A percentile compares a stretch with the other conserved stretches of the same genome.
These are phyloP conservation scores for Fraxinus pennsylvanica DNA, from an alignment of 257 asterid species.

Conservation along the genomic window DNA sequence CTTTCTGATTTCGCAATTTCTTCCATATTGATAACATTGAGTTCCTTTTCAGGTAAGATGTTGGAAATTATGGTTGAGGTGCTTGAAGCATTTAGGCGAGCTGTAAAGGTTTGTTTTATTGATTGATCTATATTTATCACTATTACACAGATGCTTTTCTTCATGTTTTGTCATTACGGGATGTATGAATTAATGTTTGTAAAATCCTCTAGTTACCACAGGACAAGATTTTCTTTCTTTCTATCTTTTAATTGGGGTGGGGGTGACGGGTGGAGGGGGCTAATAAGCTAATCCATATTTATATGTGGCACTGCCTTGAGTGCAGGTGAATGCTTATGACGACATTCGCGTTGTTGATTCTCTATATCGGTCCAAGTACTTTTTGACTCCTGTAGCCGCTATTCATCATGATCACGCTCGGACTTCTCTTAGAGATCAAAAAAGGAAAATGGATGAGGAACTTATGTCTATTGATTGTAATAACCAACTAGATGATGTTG, in stretches of 20 bases:
- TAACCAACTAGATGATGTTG: slow-evolving; percentile 24
- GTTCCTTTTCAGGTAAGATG: slow-evolving; percentile 52
- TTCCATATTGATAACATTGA: slow-evolving; percentile 28
- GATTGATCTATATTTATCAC: slow-evolving; percentile 13
- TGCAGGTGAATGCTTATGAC: slow-evolving; percentile 79
- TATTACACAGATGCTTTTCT: slow-evolving; percentile 10
- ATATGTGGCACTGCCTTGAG: slow-evolving; percentile 16
- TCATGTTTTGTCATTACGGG: slow-evolving; percentile 12
- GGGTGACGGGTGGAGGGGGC: not conserved
- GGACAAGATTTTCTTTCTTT: not conserved
- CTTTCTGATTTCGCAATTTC: slow-evolving; percentile 12
- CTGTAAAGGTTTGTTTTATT: slow-evolving; percentile 59
- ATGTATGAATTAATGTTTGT: slow-evolving; percentile 5
- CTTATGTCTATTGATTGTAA: slow-evolving; percentile 27
- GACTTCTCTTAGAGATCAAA: slow-evolving; percentile 30
- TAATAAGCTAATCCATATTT: slow-evolving; percentile 20
- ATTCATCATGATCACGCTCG: slow-evolving; percentile 31
- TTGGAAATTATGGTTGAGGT: slow-evolving; percentile 67
- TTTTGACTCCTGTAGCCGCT: slow-evolving; percentile 52
- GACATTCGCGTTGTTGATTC: slow-evolving; percentile 71
- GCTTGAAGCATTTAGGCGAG: slow-evolving; percentile 78
- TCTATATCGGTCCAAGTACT: slow-evolving; percentile 79
- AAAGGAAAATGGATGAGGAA: slow-evolving; percentile 34
- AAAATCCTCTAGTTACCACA: not conserved
- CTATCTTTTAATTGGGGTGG: not conserved